These are phyloP conservation scores for Calendula officinalis DNA, from an alignment of 129 eudicot species.

Conservation along the genomic window DNA sequence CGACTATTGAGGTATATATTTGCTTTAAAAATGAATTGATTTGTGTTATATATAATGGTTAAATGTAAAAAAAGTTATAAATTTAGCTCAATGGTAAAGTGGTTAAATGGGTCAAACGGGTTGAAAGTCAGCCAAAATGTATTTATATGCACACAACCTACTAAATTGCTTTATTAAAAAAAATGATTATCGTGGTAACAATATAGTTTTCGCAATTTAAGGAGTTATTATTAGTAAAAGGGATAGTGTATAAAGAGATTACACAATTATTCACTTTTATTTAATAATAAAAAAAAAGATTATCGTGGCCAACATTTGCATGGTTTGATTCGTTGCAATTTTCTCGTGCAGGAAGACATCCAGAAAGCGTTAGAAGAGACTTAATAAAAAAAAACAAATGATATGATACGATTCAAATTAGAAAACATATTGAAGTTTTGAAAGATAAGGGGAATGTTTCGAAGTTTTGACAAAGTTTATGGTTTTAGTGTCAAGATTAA, in stretches of 20 bases:
- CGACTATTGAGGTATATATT: constrained; percentile 58
- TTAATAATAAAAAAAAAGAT: too few relatives aligned
- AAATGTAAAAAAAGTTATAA: not conserved
- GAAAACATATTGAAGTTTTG: not conserved
- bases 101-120: not conserved
- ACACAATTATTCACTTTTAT: not conserved
- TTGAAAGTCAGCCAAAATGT: not conserved
- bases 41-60: not conserved
- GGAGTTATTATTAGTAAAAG: too few relatives aligned
- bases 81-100: not conserved
- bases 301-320: not conserved
- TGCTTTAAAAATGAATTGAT: not conserved
- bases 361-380: constrained; percentile 34
- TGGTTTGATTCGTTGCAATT: not conserved
- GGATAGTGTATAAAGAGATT: too few relatives aligned
- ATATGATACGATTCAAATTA: constrained; percentile 10
- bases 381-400: constrained; percentile 10
- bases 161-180: not conserved
- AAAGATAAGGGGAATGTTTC: not conserved
- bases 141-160: not conserved
- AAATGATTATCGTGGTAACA: too few relatives aligned
- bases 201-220: too few relatives aligned
- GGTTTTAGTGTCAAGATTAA: constrained; percentile 13
- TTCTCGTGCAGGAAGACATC: constrained; percentile 52
- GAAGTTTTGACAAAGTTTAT: not conserved